Percentiles rank a stretch among this genome's conserved stretches.
Evolutionary conservation across 1,139 yeast genomes (phyloP).

Genomic region (Protomyces arabidopsidicola): DNA sequence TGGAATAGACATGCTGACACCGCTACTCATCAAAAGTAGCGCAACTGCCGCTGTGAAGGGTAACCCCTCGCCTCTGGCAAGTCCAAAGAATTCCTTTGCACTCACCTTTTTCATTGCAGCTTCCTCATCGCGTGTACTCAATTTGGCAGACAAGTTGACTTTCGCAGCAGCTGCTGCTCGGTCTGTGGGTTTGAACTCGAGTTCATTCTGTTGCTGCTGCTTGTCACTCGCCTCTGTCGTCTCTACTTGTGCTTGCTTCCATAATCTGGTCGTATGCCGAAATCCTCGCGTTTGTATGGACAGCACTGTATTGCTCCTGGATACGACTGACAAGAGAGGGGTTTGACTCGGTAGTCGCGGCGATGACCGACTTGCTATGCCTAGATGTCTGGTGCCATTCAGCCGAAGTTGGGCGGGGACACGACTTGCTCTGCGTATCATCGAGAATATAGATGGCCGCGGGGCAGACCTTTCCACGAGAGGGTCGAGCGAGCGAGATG

Average conservation of each 20-base stretch:
- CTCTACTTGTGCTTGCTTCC: not conserved
- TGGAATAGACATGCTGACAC: constrained; percentile 29
- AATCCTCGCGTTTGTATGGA: not conserved
- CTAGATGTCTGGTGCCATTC: not conserved
- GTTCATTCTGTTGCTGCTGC: constrained; percentile 21
- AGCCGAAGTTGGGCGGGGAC: constrained; percentile 1
- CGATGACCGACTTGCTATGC: not conserved
- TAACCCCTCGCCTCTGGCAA: constrained; percentile 28
- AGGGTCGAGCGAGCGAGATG: no score
- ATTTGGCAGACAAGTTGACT: constrained; percentile 26
- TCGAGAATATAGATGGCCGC: not conserved
- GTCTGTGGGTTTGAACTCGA: constrained; percentile 40
- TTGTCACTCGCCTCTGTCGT: not conserved
- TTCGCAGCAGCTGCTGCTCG: constrained; percentile 25
- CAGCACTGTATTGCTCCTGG: not conserved
- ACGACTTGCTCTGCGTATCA: not conserved
- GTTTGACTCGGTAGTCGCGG: not conserved
- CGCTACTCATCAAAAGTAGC: constrained; percentile 23
- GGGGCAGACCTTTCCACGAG: no score
- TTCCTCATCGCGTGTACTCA: constrained; percentile 19
- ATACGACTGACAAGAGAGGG: not conserved
- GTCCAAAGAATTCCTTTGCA: constrained; percentile 19
- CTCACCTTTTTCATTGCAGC: constrained; percentile 22
- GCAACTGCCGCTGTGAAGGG: constrained; percentile 24
- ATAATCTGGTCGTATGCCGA: not conserved